Base-by-base conservation (phyloP, 148 eudicot species). In the Rhododendron simsii region DNA sequence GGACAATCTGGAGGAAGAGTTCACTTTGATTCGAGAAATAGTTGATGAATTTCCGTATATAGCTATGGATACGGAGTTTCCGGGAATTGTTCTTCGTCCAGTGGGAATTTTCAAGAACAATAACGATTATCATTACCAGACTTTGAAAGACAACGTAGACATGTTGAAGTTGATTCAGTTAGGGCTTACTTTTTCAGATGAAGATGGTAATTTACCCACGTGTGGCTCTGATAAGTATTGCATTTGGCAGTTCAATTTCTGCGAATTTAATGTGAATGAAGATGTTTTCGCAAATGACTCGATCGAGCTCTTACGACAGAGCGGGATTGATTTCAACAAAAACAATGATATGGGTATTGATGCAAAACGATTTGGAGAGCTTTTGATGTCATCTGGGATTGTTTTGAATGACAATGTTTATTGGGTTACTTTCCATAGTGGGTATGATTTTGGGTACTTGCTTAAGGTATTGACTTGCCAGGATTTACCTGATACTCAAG, bases 341-440 rank as follows among this genome's bases (percentile, higher is more conserved):
- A 89, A 91, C 76, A 89, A 85, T 13, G 91, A 89, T 1, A 86
- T 73, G 87, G 93, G 93, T 21, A 87, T 91, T 12, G 89, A 89
- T 80, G 90, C 90, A 3, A 69, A 51, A 73, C 84, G 89, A 11
- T 91, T 91, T 21, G 93, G 90, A n/a, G 93, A 91, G 89, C 91
- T 91, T 6, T 73, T 91, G 88, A 91, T 91, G 93, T 91, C 93
- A 0, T 91, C 93, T 3, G 93, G 93, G 63, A 86, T 91, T 51
- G 91, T 91, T 15, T 74, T 91, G 91, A 91, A 91, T 80, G 88
- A 89, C 69, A 85, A 61, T 83, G 91, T 91, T 23, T 87, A 81
- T 74, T 91, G 93, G 93, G 91, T 91, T 39, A 91, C 93, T 12
- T 91, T 91, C 82, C 93, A 91, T 44, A 91, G 92, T 80, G 92